A percentile compares a stretch with the other conserved stretches of the same genome.
phyloP scores from a whole-genome alignment of 2,329 filamentous ascomycete species.

The Pseudogymnoascus sp. region DNA sequence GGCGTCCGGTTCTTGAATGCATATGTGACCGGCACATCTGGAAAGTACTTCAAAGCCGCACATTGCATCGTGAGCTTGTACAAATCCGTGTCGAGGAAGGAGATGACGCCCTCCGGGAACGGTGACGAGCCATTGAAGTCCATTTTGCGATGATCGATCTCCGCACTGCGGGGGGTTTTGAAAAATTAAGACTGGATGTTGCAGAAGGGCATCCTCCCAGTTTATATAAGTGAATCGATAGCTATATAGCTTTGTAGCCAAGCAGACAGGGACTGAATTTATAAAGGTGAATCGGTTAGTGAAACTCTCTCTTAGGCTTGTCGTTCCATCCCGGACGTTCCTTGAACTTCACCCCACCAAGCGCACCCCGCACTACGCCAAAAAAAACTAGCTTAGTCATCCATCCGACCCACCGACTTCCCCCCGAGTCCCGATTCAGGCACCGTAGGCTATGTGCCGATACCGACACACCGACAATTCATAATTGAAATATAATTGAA shows the following conservation, averaged over 20 bases:
- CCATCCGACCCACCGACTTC: not conserved
- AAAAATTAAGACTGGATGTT: not conserved
- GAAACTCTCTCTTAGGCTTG: not conserved
- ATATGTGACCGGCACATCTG: slow-evolving; percentile 75
- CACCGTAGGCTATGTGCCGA: not conserved
- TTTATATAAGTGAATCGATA: not conserved
- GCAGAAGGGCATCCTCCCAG: not conserved
- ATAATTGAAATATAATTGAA: not conserved
- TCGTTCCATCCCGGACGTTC: slow-evolving; percentile 1
- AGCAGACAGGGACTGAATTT: not conserved
- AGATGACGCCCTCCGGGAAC: slow-evolving; percentile 70
- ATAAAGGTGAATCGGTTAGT: not conserved
- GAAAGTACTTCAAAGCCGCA: slow-evolving; percentile 88
- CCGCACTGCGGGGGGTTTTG: not conserved
- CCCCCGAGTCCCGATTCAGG: not conserved
- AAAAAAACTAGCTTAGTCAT: not conserved
- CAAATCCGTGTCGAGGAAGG: slow-evolving; percentile 74
- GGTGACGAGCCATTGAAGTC: slow-evolving; percentile 61
- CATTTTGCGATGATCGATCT: slow-evolving; percentile 36
- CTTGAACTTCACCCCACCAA: not conserved
- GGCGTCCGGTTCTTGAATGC: slow-evolving; percentile 93
- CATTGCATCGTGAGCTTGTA: slow-evolving; percentile 99
- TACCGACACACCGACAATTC: not conserved
- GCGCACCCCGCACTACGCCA: not conserved
- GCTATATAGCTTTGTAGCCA: not conserved